Evolutionary conservation across 108 stramenopile genomes (phyloP).

Genomic region (Cyclostephanos tholiformis): DNA sequence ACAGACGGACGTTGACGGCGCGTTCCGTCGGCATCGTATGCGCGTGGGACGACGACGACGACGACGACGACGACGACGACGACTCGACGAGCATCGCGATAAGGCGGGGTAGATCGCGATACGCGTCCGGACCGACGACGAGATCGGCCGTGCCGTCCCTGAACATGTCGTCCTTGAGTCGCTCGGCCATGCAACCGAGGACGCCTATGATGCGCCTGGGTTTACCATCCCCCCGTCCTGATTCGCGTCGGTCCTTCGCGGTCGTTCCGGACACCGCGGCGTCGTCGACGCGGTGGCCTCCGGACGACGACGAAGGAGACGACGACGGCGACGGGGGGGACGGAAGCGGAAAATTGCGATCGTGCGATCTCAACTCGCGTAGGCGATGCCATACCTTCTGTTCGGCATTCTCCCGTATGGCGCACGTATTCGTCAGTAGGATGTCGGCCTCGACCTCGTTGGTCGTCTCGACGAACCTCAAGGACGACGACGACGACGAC

Average conservation of each 20-base stretch:
- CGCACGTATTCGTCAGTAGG: slow-evolving; percentile 97
- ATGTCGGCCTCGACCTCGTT: slow-evolving; percentile 74
- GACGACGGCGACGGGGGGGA: neutral
- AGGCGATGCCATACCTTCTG: slow-evolving; percentile 94
- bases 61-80: neutral
- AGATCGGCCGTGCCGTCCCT: slow-evolving; percentile 88
- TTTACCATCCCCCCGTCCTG: neutral
- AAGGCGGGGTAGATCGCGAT: slow-evolving; percentile 94
- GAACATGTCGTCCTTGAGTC: slow-evolving; percentile 92
- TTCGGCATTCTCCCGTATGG: slow-evolving; percentile 99
- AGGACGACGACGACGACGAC: slow-evolving; percentile 12
- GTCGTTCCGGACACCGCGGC: neutral
- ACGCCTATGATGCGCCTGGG: slow-evolving; percentile 88
- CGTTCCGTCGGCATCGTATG: slow-evolving; percentile 31
- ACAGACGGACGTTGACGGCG: slow-evolving; percentile 91
- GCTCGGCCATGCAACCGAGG: slow-evolving; percentile 99
- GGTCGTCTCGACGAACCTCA: slow-evolving; percentile 42
- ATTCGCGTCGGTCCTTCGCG: slow-evolving; percentile 1
- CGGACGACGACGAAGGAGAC: too few species aligned
- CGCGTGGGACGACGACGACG: neutral
- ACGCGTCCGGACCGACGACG: slow-evolving; percentile 98
- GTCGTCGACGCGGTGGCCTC: neutral
- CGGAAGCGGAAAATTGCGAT: slow-evolving; percentile 32
- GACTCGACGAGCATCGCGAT: slow-evolving; percentile 56
- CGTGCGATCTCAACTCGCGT: slow-evolving; percentile 48